phyloP scores from a whole-genome alignment of 2,329 filamentous ascomycete species.

The Periconia digitata region DNA sequence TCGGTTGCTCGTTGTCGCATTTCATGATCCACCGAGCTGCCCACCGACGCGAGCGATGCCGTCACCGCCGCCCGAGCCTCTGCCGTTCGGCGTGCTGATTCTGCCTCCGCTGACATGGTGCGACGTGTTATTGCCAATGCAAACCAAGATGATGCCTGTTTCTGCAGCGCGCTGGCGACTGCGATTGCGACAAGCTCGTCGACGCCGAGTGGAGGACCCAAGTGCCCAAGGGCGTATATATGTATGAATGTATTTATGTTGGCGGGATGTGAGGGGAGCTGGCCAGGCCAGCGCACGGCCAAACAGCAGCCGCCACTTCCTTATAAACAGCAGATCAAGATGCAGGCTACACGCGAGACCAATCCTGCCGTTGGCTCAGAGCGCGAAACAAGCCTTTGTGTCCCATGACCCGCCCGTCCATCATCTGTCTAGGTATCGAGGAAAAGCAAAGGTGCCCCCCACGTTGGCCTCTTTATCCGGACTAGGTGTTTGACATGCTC shows the following conservation, averaged over 20 bases:
- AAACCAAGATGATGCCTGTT: constrained; percentile 2
- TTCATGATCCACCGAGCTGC: constrained; percentile 69
- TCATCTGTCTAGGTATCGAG: constrained; percentile 1
- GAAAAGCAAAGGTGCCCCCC: constrained; percentile 9
- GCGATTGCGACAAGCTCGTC: background rate
- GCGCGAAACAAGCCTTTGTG: constrained; percentile 11
- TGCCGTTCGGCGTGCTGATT: constrained; percentile 40
- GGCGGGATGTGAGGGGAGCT: background rate
- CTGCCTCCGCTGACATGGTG: constrained; percentile 31
- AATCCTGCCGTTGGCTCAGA: constrained; percentile 5
- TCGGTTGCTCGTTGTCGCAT: constrained; percentile 68
- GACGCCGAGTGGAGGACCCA: background rate
- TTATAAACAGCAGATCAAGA: background rate
- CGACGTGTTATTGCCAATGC: constrained; percentile 5
- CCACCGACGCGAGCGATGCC: constrained; percentile 56
- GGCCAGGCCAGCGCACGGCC: background rate
- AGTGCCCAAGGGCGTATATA: too few relatives aligned
- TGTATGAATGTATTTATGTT: too few relatives aligned
- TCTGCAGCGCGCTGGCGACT: constrained; percentile 6
- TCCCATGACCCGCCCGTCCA: constrained; percentile 2
- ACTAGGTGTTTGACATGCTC: constrained; percentile 5
- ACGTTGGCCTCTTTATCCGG: constrained; percentile 10
- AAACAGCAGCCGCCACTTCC: constrained; percentile 5
- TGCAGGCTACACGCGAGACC: constrained; percentile 8
- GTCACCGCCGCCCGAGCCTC: constrained; percentile 56